Evolutionary conservation across 441 rosid species (phyloP), one percentile per base, ranked within the genome.

Genomic region (Brassica hybrid): DNA sequence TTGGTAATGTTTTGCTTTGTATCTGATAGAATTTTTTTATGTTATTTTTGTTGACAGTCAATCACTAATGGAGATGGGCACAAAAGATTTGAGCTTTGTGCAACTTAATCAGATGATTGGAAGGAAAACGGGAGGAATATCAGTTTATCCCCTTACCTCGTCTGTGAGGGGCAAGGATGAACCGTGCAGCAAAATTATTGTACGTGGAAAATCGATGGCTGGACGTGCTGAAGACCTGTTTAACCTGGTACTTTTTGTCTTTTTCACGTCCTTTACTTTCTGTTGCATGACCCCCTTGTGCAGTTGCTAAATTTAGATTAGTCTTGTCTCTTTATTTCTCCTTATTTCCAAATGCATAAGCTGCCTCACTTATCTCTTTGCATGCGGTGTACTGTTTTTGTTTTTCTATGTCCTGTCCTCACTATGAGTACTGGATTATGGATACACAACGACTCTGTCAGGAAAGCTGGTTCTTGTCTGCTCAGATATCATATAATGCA

Each of bases 21-120:
- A 25, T 6, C 73, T 52, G 56, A 32, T 34, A 6, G 3, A 56
- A 13, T 2, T 30, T 72, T 0, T 78, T 7, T n/a, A n/a, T n/a
- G n/a, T 27, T 27, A 0, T 21, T 21, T 21, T 21, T 66, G 27
- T 57, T 65, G 52, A 58, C 80, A 66, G 99, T 83, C 98, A 94
- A 71, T 92, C 98, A n/a, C 87, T 96, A 86, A 82, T 92, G 74
- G 98, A 96, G 91, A 96, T 96, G 99, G 98, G 99, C 74, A 92
- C 98, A 32, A 86, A 91, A 82, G 94, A 96, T 86, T 81, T 92
- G 85, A 82, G 83, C 68, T 96, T 96, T 84, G 99, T 96, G 63
- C 98, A 96, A 85, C 94, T 96, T 73, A 94, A 93, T 88, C 99
- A 96, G 82, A 85, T 96, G 76, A 92, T 96, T 88, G 99, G 99